Percentiles rank a stretch among this genome's conserved stretches.
These are phyloP conservation scores for Afroboletus lepidellus DNA, from an alignment of 1,284 basidiomycete species.

Conservation along the genomic window DNA sequence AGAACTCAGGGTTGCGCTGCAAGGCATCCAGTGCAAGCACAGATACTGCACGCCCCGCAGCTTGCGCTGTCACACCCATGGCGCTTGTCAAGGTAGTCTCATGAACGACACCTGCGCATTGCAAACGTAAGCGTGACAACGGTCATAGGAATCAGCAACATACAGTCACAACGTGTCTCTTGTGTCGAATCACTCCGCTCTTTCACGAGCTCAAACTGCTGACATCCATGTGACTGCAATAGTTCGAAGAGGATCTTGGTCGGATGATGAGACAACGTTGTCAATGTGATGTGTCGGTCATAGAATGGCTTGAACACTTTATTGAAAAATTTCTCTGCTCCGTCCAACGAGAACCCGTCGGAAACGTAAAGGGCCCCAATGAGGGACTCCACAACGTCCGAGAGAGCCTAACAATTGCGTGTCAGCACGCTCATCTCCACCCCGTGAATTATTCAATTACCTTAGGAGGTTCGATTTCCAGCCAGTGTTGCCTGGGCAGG, in stretches of 20 bases:
- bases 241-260: constrained; percentile 71
- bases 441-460: constrained; percentile 35
- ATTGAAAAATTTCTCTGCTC: constrained; percentile 63
- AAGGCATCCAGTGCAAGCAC: constrained; percentile 62
- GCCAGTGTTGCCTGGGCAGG: constrained; percentile 70
- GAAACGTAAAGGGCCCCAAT: constrained; percentile 74
- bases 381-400: constrained; percentile 75
- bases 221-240: constrained; percentile 67
- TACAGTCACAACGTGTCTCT: constrained; percentile 49
- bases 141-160: constrained; percentile 17
- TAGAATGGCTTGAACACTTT: constrained; percentile 71
- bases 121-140: constrained; percentile 13
- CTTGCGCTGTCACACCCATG: constrained; percentile 45
- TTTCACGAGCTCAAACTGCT: constrained; percentile 56
- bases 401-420: constrained; percentile 50
- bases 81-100: constrained; percentile 60
- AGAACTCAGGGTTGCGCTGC: constrained; percentile 58
- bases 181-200: constrained; percentile 37
- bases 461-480: constrained; percentile 72
- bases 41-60: constrained; percentile 60
- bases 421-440: constrained; percentile 13
- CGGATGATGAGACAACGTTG: constrained; percentile 70
- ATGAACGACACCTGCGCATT: constrained; percentile 59
- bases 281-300: constrained; percentile 65
- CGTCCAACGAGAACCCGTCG: constrained; percentile 61